A percentile compares a stretch with the other conserved stretches of the same genome.
phyloP scores from a whole-genome alignment of 768 basidiomycete species.

The Pisolithus orientalis region DNA sequence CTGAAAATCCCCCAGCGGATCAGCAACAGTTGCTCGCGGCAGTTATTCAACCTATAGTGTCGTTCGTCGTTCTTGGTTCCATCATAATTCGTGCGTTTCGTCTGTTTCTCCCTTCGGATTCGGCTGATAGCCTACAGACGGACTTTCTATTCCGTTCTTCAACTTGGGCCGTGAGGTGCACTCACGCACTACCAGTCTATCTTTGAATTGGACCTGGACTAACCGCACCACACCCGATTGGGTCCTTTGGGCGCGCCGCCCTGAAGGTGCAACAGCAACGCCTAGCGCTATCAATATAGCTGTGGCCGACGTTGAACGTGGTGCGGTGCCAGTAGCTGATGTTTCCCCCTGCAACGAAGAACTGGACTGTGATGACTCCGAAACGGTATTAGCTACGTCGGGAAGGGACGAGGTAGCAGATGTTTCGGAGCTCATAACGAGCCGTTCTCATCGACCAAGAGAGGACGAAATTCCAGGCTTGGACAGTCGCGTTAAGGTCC shows the following conservation, averaged over 20 bases:
- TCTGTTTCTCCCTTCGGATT: not conserved
- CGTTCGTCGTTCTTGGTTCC: constrained; percentile 51
- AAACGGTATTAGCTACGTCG: too few species aligned
- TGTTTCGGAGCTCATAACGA: too few species aligned
- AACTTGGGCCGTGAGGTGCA: constrained; percentile 37
- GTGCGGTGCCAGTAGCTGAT: not conserved
- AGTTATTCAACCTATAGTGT: constrained; percentile 73
- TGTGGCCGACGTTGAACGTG: not conserved
- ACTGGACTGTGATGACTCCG: not conserved
- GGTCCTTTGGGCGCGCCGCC: constrained; percentile 31
- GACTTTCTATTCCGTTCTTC: constrained; percentile 58
- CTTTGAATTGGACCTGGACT: constrained; percentile 33
- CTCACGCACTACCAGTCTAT: constrained; percentile 38
- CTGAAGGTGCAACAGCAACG: not conserved
- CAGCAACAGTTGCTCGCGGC: constrained; percentile 71
- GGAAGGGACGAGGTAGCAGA: too few species aligned
- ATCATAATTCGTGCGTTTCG: not conserved
- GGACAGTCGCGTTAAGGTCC: too few species aligned
- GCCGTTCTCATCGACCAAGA: too few species aligned
- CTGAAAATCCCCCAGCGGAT: constrained; percentile 52
- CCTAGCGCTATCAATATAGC: not conserved
- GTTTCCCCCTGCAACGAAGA: not conserved
- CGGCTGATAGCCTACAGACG: constrained; percentile 33
- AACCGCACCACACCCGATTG: constrained; percentile 33
- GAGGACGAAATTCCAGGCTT: too few species aligned